Evolutionary conservation across 2,329 filamentous ascomycete species (phyloP).

Genomic region (Aaosphaeria pasadenensis): DNA sequence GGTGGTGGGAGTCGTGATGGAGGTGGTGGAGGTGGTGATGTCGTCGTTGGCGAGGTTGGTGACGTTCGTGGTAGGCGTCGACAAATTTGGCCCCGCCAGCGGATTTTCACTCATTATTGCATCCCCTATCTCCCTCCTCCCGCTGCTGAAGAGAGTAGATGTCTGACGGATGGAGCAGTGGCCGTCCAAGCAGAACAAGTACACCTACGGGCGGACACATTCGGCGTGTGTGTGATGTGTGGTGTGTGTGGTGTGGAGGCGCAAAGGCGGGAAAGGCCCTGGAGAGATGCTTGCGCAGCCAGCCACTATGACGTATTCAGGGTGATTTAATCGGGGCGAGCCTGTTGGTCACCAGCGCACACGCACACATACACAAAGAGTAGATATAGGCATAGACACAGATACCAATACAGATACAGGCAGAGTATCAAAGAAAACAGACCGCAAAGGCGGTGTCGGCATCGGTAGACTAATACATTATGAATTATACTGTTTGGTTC

Average conservation of each 20-base stretch:
- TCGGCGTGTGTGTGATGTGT: no score
- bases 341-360: no score
- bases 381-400: no score
- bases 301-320: not conserved
- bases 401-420: no score
- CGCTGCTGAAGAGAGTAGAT: conserved; percentile 14
- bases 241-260: conserved; percentile 3
- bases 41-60: conserved; percentile 6
- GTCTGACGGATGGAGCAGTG: conserved; percentile 8
- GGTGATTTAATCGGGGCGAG: no score
- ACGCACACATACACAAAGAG: no score
- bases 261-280: conserved; percentile 1
- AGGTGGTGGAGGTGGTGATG: conserved; percentile 4
- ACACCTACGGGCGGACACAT: conserved; percentile 6
- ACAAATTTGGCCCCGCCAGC: conserved; percentile 18
- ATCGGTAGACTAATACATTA: no score
- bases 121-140: conserved; percentile 21
- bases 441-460: no score
- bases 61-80: conserved; percentile 5
- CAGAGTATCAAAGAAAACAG: no score
- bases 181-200: conserved; percentile 5
- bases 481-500: no score
- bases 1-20: no score
- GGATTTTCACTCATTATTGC: conserved; percentile 27
- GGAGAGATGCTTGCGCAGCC: not conserved